Evolutionary conservation across 129 eudicot species (phyloP).

Genomic region (Artemisia argyi): DNA sequence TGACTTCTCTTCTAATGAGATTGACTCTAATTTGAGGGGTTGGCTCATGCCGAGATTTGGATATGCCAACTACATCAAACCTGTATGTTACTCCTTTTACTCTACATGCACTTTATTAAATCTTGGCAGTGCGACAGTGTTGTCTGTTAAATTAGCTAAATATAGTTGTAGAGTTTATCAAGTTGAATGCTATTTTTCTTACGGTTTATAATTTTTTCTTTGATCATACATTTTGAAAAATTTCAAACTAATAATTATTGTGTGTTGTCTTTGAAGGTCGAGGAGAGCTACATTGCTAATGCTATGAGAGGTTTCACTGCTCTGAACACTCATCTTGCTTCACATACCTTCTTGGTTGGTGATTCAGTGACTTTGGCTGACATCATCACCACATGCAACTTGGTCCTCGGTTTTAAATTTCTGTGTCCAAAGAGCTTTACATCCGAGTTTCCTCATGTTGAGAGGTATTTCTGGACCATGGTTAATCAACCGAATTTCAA

Average conservation of each 20-base stretch:
- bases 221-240: not conserved
- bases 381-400: conserved; percentile 60
- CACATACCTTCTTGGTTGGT: conserved; percentile 63
- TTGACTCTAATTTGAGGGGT: conserved; percentile 36
- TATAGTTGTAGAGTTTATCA: no score
- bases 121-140: no score
- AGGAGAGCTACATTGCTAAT: conserved; percentile 62
- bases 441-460: conserved; percentile 83
- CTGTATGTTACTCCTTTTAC: conserved; percentile 28
- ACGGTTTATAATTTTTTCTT: no score
- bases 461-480: conserved; percentile 95
- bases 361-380: conserved; percentile 66
- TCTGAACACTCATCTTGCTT: conserved; percentile 49
- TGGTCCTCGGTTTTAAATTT: conserved; percentile 46
- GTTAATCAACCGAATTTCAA: conserved; percentile 71
- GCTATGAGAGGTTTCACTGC: conserved; percentile 64
- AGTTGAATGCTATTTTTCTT: not conserved
- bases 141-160: no score
- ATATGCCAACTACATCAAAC: conserved; percentile 35
- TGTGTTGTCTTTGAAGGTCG: conserved; percentile 44
- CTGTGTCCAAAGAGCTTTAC: conserved; percentile 75
- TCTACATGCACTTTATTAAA: no score
- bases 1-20: conserved; percentile 59
- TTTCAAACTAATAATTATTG: not conserved
- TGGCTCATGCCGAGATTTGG: conserved; percentile 53